Conservation (phyloP, 2,329 filamentous ascomycete species). For the Westerdykella sp. region DNA sequence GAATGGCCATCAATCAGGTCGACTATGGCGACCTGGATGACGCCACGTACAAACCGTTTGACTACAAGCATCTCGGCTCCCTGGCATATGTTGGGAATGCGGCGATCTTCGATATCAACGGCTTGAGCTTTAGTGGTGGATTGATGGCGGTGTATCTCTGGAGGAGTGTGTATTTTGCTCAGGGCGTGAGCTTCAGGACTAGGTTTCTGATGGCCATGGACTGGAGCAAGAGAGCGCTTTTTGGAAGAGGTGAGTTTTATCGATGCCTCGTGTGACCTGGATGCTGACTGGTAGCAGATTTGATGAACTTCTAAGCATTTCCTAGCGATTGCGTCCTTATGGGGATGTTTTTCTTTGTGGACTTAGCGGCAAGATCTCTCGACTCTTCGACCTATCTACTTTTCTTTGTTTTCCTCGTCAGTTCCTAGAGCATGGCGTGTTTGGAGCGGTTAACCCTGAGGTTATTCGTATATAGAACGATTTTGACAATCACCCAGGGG, state of each 20-base stretch:
- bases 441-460: too few relatives aligned
- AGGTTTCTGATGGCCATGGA: constrained; percentile 91
- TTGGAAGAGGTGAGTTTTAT: constrained; percentile 74
- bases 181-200: constrained; percentile 90
- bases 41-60: constrained; percentile 87
- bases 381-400: too few relatives aligned
- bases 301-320: constrained; percentile 27
- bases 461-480: too few relatives aligned
- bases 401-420: too few relatives aligned
- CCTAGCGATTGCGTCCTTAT: too few relatives aligned
- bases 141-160: constrained; percentile 92
- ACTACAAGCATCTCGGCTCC: constrained; percentile 86
- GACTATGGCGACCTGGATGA: constrained; percentile 86
- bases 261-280: not conserved
- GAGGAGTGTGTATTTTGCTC: constrained; percentile 93
- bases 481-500: too few relatives aligned
- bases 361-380: too few relatives aligned
- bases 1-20: constrained; percentile 71
- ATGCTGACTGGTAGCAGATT: constrained; percentile 13
- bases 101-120: constrained; percentile 85
- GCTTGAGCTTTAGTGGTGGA: constrained; percentile 72
- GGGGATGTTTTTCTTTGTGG: too few relatives aligned
- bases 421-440: too few relatives aligned
- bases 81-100: constrained; percentile 95
- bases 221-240: constrained; percentile 93